These are phyloP conservation scores for Polytrichum formosum DNA, from an alignment of 225 moss, liverwort and hornwort species.

Conservation along the genomic window DNA sequence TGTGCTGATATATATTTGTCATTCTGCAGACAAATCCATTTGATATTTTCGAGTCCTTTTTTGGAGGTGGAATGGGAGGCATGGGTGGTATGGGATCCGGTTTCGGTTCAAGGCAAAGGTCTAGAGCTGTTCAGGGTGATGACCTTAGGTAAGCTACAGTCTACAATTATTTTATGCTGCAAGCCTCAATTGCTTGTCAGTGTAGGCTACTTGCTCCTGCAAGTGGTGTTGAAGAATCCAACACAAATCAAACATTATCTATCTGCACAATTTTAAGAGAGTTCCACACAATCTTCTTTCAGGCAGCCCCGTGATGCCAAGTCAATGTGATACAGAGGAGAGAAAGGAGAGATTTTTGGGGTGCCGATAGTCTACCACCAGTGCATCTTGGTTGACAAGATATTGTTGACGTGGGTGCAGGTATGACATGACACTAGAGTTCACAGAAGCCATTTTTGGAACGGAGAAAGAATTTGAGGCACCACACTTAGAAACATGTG, in stretches of 20 bases:
- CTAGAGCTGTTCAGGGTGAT: slow-evolving; percentile 57
- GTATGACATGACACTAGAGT: slow-evolving; percentile 54
- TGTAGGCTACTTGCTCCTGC: no score
- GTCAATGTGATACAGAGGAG: no score
- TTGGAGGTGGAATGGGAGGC: slow-evolving; percentile 58
- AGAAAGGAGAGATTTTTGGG: no score
- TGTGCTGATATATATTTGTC: background rate
- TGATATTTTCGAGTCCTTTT: slow-evolving; percentile 59
- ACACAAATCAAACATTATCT: no score
- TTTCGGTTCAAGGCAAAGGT: slow-evolving; percentile 42
- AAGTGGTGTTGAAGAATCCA: no score
- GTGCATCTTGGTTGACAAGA: no score
- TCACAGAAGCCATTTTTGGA: slow-evolving; percentile 65
- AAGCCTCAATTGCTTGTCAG: background rate
- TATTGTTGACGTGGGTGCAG: slow-evolving; percentile 19
- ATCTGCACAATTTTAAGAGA: no score
- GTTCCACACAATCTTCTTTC: no score
- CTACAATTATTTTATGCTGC: background rate
- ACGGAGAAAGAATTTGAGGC: slow-evolving; percentile 50
- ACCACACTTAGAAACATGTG: slow-evolving; percentile 48
- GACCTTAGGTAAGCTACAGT: slow-evolving; percentile 48
- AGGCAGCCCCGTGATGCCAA: no score
- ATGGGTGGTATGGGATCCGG: slow-evolving; percentile 50
- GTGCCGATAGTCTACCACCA: no score
- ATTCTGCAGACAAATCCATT: slow-evolving; percentile 45